Evolutionary conservation across 2,329 filamentous ascomycete genomes (phyloP).

Genomic region (Ilyonectria sp.): DNA sequence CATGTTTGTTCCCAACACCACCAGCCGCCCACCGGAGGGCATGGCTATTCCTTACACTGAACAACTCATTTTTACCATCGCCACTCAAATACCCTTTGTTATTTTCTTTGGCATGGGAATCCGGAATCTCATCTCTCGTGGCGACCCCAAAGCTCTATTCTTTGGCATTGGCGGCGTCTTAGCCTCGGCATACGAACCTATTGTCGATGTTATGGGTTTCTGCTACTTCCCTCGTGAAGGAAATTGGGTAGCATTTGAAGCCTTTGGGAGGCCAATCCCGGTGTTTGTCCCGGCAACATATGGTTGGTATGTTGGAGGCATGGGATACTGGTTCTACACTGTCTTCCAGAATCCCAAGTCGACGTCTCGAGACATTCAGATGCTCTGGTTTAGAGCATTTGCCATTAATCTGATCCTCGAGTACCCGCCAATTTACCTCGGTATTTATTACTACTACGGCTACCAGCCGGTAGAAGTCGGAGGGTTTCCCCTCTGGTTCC

Average conservation of each 20-base stretch:
- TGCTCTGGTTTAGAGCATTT: constrained; percentile 14
- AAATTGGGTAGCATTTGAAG: constrained; percentile 18
- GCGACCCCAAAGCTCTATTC: constrained; percentile 11
- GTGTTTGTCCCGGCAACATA: constrained; percentile 15
- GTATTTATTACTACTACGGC: constrained; percentile 12
- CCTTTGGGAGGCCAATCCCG: constrained; percentile 13
- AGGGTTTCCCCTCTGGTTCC: constrained; percentile 17
- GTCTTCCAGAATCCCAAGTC: constrained; percentile 14
- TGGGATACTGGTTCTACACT: constrained; percentile 21
- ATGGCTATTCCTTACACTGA: constrained; percentile 17
- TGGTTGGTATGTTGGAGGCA: constrained; percentile 18
- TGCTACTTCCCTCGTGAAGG: constrained; percentile 16
- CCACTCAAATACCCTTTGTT: constrained; percentile 12
- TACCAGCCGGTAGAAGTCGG: constrained; percentile 14
- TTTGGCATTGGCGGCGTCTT: constrained; percentile 15
- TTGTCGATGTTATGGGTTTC: constrained; percentile 15
- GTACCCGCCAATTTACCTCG: constrained; percentile 13
- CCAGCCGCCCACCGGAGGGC: constrained; percentile 16
- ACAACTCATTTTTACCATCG: constrained; percentile 16
- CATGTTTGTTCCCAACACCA: constrained; percentile 19
- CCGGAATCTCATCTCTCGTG: constrained; percentile 2
- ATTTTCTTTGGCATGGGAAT: constrained; percentile 8
- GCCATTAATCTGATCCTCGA: constrained; percentile 14
- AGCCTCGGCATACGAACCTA: constrained; percentile 13
- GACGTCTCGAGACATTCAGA: background rate